phyloP scores from a whole-genome alignment of 164 flowering plant genomes.

The Nymphaea colorata region DNA sequence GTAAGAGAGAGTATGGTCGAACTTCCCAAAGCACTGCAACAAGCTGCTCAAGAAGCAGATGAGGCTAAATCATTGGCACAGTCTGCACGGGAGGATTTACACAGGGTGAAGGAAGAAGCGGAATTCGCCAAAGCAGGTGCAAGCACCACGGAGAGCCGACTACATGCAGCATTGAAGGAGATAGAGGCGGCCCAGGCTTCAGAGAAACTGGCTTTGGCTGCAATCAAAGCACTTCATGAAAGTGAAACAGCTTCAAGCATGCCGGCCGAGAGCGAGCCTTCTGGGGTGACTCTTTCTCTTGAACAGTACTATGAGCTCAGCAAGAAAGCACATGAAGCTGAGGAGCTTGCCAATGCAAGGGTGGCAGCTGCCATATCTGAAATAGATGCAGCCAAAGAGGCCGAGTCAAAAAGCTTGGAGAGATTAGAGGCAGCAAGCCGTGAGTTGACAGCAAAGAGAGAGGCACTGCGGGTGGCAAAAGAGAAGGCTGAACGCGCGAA shows the following conservation, averaged over 20 bases:
- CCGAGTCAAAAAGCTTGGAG: constrained; percentile 47
- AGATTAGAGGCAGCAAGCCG: constrained; percentile 47
- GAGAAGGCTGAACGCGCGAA: constrained; percentile 77
- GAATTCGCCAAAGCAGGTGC: constrained; percentile 72
- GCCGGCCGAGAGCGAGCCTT: constrained; percentile 23
- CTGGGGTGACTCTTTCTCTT: constrained; percentile 58
- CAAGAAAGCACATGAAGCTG: constrained; percentile 78
- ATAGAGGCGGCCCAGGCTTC: constrained; percentile 87
- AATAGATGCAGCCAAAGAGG: constrained; percentile 63
- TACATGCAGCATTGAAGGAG: constrained; percentile 68
- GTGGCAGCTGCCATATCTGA: constrained; percentile 56
- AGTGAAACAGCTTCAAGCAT: constrained; percentile 46
- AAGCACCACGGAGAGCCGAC: constrained; percentile 51
- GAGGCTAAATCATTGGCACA: constrained; percentile 45
- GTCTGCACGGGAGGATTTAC: constrained; percentile 47
- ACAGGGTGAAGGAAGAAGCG: constrained; percentile 62
- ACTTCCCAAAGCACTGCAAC: constrained; percentile 60
- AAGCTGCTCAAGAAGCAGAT: constrained; percentile 69
- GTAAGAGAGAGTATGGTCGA: constrained; percentile 61
- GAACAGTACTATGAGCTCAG: constrained; percentile 78
- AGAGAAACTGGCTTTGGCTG: constrained; percentile 69
- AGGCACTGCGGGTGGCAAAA: constrained; percentile 38
- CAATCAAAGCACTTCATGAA: constrained; percentile 72
- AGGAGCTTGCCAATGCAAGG: constrained; percentile 57
- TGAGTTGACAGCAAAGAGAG: constrained; percentile 40